These are phyloP conservation scores for Orbilia blumenaviensis DNA, from an alignment of 2,329 filamentous ascomycete species.

Conservation along the genomic window DNA sequence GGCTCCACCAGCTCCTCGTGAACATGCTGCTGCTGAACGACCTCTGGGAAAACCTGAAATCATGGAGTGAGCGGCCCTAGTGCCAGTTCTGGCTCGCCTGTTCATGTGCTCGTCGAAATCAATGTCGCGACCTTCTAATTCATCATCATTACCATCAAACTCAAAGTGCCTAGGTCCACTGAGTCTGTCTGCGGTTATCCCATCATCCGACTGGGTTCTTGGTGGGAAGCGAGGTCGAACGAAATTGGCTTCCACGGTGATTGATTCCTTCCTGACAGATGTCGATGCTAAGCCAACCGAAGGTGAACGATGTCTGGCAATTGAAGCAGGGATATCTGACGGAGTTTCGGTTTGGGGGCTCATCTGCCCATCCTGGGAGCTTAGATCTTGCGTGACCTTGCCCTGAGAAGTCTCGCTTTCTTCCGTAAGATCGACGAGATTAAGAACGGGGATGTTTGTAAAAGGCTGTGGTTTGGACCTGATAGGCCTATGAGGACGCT, in stretches of 20 bases:
- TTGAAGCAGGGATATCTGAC: not conserved
- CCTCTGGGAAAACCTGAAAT: not conserved
- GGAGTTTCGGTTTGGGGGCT: not conserved
- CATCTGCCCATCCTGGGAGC: not conserved
- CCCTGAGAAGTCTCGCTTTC: not conserved
- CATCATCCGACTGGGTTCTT: not conserved
- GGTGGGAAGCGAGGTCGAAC: not conserved
- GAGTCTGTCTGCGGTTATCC: not conserved
- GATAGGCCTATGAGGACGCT: not conserved
- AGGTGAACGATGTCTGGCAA: not conserved
- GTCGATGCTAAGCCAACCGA: not conserved
- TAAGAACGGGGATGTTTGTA: not conserved
- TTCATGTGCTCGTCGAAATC: not conserved
- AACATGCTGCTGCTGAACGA: not conserved
- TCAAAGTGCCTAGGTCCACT: too few species aligned
- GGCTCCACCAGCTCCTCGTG: not conserved
- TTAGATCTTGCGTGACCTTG: not conserved
- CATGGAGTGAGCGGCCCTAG: too few species aligned
- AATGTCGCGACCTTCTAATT: not conserved
- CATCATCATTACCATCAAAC: too few species aligned
- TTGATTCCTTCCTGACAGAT: not conserved
- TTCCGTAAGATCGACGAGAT: not conserved
- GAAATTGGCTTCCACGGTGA: not conserved
- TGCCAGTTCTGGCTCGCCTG: not conserved
- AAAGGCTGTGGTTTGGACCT: not conserved